These are phyloP conservation scores for Ophiorrhiza pumila DNA, from an alignment of 257 asterid genomes.

Conservation along the genomic window DNA sequence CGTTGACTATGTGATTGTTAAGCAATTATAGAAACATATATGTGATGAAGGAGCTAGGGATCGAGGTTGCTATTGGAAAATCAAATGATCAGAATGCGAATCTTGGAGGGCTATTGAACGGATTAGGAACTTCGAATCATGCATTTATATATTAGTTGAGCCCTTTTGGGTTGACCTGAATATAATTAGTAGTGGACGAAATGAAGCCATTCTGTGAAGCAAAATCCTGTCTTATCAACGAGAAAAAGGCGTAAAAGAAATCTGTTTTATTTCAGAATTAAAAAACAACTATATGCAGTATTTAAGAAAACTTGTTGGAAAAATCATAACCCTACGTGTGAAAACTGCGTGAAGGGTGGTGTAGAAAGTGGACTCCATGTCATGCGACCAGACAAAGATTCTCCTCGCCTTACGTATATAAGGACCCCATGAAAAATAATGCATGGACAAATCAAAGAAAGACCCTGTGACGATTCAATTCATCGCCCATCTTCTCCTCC, in stretches of 20 bases:
- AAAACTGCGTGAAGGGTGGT: conserved; percentile 8
- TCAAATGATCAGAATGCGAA: background rate
- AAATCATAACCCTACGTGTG: conserved; percentile 7
- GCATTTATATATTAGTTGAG: background rate
- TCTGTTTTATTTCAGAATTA: background rate
- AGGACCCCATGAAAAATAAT: conserved; percentile 29
- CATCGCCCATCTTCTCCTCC: background rate
- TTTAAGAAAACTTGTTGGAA: background rate
- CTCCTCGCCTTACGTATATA: conserved; percentile 24
- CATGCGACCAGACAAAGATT: conserved; percentile 31
- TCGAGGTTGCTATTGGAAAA: background rate
- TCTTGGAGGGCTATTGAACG: background rate
- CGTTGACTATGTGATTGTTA: background rate
- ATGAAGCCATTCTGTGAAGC: background rate
- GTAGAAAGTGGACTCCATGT: conserved; percentile 34
- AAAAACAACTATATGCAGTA: background rate
- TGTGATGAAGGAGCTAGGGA: background rate
- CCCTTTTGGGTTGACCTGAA: background rate
- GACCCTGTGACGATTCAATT: background rate
- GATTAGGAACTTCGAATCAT: background rate
- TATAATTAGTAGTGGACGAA: background rate
- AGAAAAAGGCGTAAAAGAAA: background rate
- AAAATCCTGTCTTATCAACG: background rate
- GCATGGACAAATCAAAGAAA: conserved; percentile 24
- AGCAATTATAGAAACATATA: background rate